phyloP scores from a whole-genome alignment of 441 rosid species.

The Pelargonium myrrhifolium region DNA sequence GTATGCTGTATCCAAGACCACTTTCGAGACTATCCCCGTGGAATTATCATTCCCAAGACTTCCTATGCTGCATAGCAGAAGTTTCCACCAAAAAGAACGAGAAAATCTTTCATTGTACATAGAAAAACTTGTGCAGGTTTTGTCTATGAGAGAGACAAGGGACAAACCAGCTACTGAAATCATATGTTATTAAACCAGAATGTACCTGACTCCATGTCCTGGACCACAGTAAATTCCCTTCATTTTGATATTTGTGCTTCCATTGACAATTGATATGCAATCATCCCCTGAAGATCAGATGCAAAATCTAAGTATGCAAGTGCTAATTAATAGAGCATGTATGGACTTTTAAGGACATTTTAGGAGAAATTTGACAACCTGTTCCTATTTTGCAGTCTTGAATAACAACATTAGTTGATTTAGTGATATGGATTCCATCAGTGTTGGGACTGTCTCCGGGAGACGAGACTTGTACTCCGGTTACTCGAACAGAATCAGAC shows the following conservation, averaged over 20 bases:
- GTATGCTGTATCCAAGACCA: conserved; percentile 79
- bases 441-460: conserved; percentile 97
- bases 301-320: not conserved
- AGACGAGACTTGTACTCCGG: conserved; percentile 58
- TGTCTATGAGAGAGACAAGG: no score
- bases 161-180: no score
- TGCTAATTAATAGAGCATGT: no score
- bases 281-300: conserved; percentile 69
- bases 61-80: conserved; percentile 54
- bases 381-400: conserved; percentile 92
- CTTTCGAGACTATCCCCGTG: conserved; percentile 61
- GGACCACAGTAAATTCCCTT: conserved; percentile 83
- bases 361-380: conserved; percentile 46
- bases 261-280: conserved; percentile 83
- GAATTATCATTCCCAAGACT: conserved; percentile 86
- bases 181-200: not conserved
- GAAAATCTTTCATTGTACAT: not conserved
- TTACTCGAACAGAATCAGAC: conserved; percentile 53
- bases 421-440: conserved; percentile 90
- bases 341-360: no score
- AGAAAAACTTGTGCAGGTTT: not conserved
- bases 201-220: conserved; percentile 89
- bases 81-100: conserved; percentile 1
- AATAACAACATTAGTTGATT: conserved; percentile 65
- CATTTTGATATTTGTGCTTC: conserved; percentile 72